These are phyloP conservation scores for Talaromyces stipitatus DNA, from an alignment of 495 filamentous ascomycete genomes.

Conservation along the genomic window DNA sequence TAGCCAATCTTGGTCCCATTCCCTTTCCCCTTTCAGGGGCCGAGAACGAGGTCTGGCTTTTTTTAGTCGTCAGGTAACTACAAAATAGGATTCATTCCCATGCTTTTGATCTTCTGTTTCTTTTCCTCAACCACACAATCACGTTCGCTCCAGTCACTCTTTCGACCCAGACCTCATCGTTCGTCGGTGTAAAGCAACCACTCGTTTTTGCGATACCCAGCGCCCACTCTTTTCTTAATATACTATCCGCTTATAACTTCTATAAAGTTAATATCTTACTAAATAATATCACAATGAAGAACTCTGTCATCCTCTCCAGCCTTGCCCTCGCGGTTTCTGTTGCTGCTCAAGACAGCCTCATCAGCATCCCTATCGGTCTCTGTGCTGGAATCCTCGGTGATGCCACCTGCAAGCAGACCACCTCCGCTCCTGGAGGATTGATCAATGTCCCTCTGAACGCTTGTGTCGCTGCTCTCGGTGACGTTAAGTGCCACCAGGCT, in stretches of 20 bases:
- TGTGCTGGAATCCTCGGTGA: conserved; percentile 20
- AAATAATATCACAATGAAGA: conserved; percentile 20
- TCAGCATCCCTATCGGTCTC: conserved; percentile 20
- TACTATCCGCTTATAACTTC: background rate
- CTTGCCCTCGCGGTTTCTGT: conserved; percentile 18
- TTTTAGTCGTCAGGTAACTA: background rate
- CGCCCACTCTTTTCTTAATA: conserved; percentile 15
- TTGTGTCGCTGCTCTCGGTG: conserved; percentile 20
- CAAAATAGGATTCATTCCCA: background rate
- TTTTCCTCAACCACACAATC: background rate
- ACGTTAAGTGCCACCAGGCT: conserved; percentile 24
- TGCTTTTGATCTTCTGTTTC: background rate
- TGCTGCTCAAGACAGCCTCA: conserved; percentile 13
- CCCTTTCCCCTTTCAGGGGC: background rate
- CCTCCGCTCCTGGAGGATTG: conserved; percentile 13
- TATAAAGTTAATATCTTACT: background rate
- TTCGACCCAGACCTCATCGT: conserved; percentile 2
- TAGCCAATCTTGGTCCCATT: background rate
- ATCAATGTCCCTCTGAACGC: conserved; percentile 21
- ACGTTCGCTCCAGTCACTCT: conserved; percentile 2
- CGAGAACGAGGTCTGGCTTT: background rate
- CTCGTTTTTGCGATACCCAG: conserved; percentile 19
- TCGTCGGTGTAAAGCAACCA: conserved; percentile 9
- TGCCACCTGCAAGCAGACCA: conserved; percentile 17
- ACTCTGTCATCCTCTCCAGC: conserved; percentile 19